phyloP scores from a whole-genome alignment of 768 basidiomycete species.

The Mycena polygramma region DNA sequence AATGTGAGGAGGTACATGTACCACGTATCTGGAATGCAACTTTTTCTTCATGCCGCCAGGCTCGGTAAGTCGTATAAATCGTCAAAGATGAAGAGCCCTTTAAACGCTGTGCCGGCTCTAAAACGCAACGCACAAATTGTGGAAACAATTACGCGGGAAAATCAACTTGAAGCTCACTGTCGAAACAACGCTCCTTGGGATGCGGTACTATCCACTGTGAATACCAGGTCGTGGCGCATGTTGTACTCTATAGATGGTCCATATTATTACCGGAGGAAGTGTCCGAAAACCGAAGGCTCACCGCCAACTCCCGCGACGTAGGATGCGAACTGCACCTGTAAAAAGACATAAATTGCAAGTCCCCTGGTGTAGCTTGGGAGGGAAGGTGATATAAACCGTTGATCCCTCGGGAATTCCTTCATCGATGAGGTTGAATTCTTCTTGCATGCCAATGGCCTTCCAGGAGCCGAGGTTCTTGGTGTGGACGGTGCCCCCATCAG shows the following conservation, averaged over 20 bases:
- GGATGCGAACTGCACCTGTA: conserved; percentile 23
- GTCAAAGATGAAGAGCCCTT: conserved; percentile 23
- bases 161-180: conserved; percentile 15
- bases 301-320: conserved; percentile 22
- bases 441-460: conserved; percentile 22
- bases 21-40: no score
- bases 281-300: neutral
- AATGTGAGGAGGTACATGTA: no score
- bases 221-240: conserved; percentile 13
- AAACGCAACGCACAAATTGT: neutral
- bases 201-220: conserved; percentile 12
- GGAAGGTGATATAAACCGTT: neutral
- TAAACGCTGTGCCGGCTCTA: conserved; percentile 25
- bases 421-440: conserved; percentile 27
- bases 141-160: neutral
- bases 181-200: conserved; percentile 18
- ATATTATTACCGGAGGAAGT: neutral
- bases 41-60: no score
- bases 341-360: neutral
- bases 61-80: conserved; percentile 7
- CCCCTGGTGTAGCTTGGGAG: neutral
- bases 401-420: conserved; percentile 27
- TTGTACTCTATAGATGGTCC: neutral
- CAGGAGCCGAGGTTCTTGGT: conserved; percentile 19
- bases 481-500: conserved; percentile 6